Base-by-base conservation (phyloP, 2,329 filamentous ascomycete species). In the Apiospora rasikravindrae region DNA sequence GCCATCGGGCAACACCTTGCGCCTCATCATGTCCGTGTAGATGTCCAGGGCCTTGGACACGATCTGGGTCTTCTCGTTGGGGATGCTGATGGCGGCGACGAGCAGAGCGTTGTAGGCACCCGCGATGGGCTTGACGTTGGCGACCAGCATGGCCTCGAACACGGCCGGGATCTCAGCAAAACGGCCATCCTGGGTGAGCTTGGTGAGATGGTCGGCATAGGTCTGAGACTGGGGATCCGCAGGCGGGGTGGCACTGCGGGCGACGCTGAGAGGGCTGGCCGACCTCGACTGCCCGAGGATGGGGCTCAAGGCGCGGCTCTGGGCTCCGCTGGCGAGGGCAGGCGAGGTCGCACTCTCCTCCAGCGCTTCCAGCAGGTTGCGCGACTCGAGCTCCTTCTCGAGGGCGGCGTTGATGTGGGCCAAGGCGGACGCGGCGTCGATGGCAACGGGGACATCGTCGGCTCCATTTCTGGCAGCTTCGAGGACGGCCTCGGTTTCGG, bases 1-100 rank as follows among this genome's bases (percentile, higher is more conserved):
- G 70, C 91, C 91, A 80, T 98, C 92, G 10, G 96, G 95, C 26
- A 89, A 85, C 33, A 98, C 92, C 77, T 92, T 92, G 75, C 95
- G 93, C 75, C 92, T 91, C 77, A 98, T 90, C 96, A 99, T 98
- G 81, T 98, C 95, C 22, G 95, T 93, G 82, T 98, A 99, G 70
- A 99, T 93, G 84, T 98, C 95, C 70, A 98, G 88, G 6, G 94
- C 95, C 85, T 97, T 97, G 74, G 94, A 92, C 19, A 97, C 94
- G 70, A 96, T 91, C 83, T 97, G 93, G 70, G 93, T 92, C 82
- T 92, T 93, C 81, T 94, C 92, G 33, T 88, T 87, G 10, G 95
- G 94, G 24, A 98, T 88, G 76, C 94, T 89, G 74, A 98, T 94
- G 19, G 95, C 95, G 7, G 96, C 94, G 77, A 92, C 88, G 61